A percentile compares a stretch with the other conserved stretches of the same genome.
phyloP scores from a whole-genome alignment of 768 basidiomycete species.

The Phanerochaete carnosa region DNA sequence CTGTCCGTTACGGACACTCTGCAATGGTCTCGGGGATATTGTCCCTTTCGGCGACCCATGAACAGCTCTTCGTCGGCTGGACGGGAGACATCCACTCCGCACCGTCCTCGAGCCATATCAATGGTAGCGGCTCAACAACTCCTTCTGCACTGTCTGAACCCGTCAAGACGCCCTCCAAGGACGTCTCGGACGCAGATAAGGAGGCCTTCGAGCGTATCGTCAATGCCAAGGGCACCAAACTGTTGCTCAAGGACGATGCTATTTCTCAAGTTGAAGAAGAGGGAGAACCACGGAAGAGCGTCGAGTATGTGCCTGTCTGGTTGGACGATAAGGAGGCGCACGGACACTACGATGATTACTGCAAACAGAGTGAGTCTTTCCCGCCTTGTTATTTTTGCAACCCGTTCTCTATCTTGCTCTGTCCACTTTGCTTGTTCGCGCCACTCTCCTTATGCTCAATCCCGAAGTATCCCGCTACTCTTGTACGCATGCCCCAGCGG shows the following conservation, averaged over 20 bases:
- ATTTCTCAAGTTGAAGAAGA: conserved; percentile 35
- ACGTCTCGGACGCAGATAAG: conserved; percentile 60
- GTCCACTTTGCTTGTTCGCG: neutral
- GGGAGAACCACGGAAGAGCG: conserved; percentile 42
- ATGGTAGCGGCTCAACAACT: conserved; percentile 2
- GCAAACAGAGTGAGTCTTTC: conserved; percentile 82
- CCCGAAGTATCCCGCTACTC: neutral
- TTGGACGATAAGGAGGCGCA: conserved; percentile 85
- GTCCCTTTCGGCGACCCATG: conserved; percentile 77
- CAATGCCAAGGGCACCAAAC: conserved; percentile 23
- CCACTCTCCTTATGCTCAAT: neutral
- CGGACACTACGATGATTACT: conserved; percentile 96
- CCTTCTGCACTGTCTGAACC: conserved; percentile 16
- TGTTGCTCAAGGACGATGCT: conserved; percentile 60
- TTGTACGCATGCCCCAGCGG: neutral
- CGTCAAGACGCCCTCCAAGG: conserved; percentile 42
- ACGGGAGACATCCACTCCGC: conserved; percentile 78
- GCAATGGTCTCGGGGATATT: conserved; percentile 95
- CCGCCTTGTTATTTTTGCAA: neutral
- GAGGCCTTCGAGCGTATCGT: conserved; percentile 65
- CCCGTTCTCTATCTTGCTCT: neutral
- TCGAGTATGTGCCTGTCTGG: conserved; percentile 88
- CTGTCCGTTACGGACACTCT: conserved; percentile 82
- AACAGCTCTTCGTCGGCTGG: conserved; percentile 93
- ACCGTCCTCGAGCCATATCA: conserved; percentile 27